phyloP scores from a whole-genome alignment of 768 basidiomycete species.

The Chalciporus piperatus region DNA sequence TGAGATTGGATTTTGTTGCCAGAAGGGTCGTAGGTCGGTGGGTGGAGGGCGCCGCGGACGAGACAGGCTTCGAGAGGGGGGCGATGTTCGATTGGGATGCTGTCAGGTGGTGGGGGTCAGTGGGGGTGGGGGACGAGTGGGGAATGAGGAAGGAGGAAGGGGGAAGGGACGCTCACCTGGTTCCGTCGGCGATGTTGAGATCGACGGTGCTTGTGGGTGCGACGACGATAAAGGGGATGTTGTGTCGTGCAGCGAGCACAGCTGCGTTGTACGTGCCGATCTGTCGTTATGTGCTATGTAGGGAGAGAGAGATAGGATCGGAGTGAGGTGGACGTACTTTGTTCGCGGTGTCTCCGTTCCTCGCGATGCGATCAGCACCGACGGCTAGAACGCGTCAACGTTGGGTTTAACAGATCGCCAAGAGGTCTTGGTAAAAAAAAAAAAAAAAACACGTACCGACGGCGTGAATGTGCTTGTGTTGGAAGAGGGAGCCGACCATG shows the following conservation, averaged over 20 bases:
- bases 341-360: constrained; percentile 96
- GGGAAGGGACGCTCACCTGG: constrained; percentile 38
- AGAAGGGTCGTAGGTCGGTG: constrained; percentile 35
- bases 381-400: constrained; percentile 48
- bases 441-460: constrained; percentile 50
- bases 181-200: constrained; percentile 69
- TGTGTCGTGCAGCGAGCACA: constrained; percentile 82
- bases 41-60: constrained; percentile 78
- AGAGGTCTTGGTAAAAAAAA: too few relatives aligned
- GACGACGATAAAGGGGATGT: constrained; percentile 89
- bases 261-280: constrained; percentile 98
- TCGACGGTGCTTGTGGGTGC: constrained; percentile 94
- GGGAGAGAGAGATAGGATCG: not conserved
- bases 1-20: constrained; percentile 63
- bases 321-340: constrained; percentile 50
- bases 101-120: constrained; percentile 21
- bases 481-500: constrained; percentile 95
- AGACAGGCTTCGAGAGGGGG: constrained; percentile 85
- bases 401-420: too few relatives aligned
- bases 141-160: not conserved
- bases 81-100: constrained; percentile 92
- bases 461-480: constrained; percentile 79
- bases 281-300: constrained; percentile 20
- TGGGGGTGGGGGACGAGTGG: not conserved
- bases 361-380: constrained; percentile 85